These are phyloP conservation scores for Zasmidium citrigriseum DNA, from an alignment of 2,329 filamentous ascomycete genomes.

Conservation along the genomic window DNA sequence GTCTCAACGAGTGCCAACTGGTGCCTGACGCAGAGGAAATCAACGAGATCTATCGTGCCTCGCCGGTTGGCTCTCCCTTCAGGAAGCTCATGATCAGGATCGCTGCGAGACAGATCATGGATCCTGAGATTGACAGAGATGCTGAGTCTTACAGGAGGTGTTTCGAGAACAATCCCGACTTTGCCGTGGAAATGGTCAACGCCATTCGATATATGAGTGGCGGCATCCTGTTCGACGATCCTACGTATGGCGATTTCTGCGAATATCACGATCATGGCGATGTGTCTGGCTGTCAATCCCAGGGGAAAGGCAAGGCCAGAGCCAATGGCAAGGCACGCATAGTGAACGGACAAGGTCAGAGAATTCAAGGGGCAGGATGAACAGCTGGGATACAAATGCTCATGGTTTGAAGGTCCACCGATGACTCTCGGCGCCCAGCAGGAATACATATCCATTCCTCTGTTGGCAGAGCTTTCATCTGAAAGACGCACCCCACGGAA, in stretches of 20 bases:
- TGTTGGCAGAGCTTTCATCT: conserved; percentile 19
- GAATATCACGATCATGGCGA: conserved; percentile 54
- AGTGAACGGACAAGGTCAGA: conserved; percentile 17
- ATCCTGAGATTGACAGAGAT: conserved; percentile 52
- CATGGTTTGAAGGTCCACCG: conserved; percentile 21
- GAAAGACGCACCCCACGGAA: conserved; percentile 28
- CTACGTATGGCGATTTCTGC: conserved; percentile 49
- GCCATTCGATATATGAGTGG: conserved; percentile 53
- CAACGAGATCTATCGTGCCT: conserved; percentile 53
- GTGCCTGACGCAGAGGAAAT: conserved; percentile 58
- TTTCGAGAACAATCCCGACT: conserved; percentile 52
- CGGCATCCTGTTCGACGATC: conserved; percentile 54
- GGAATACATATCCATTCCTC: neutral
- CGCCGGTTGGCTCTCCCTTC: conserved; percentile 49
- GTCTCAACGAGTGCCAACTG: conserved; percentile 50
- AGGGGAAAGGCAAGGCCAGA: conserved; percentile 21
- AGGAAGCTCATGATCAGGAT: conserved; percentile 54
- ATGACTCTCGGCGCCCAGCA: conserved; percentile 1
- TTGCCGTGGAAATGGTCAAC: conserved; percentile 56
- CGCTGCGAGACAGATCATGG: conserved; percentile 60
- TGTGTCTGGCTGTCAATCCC: conserved; percentile 17
- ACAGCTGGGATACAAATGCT: conserved; percentile 16
- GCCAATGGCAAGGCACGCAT: conserved; percentile 8
- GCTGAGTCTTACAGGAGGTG: conserved; percentile 52
- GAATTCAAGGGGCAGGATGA: conserved; percentile 1